A percentile compares a stretch with the other conserved stretches of the same genome.
Conservation (phyloP, 176 grass and related monocot genomes). For the Eragrostis nindensis region DNA sequence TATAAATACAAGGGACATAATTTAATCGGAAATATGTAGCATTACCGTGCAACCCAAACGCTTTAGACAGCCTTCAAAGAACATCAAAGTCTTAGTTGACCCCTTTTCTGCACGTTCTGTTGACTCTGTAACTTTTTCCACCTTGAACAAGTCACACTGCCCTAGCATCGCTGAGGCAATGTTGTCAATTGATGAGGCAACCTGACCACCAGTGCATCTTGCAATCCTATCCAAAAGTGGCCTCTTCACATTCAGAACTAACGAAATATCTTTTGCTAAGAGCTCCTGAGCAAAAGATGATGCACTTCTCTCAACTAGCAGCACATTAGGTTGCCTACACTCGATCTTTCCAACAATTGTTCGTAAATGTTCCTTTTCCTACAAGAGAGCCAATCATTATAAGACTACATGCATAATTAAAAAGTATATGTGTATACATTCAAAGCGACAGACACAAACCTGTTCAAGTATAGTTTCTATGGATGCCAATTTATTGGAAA, state of each 20-base stretch:
- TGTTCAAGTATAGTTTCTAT: conserved; percentile 80
- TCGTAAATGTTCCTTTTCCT: conserved; percentile 80
- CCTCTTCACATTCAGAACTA: conserved; percentile 91
- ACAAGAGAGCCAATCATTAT: conserved; percentile 36
- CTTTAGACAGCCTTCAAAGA: conserved; percentile 87
- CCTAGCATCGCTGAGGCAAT: conserved; percentile 66
- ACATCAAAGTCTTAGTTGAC: conserved; percentile 81
- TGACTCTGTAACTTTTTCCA: conserved; percentile 73
- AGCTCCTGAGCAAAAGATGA: conserved; percentile 89
- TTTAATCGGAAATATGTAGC: background rate
- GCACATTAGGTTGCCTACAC: conserved; percentile 70
- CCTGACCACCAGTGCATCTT: conserved; percentile 84
- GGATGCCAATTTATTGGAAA: conserved; percentile 77
- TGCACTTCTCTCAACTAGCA: conserved; percentile 89
- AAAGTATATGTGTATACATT: background rate
- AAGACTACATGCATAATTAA: conserved; percentile 7
- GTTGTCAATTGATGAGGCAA: conserved; percentile 79
- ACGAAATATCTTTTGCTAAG: conserved; percentile 82
- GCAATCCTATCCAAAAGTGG: conserved; percentile 86
- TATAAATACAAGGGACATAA: background rate
- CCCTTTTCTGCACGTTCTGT: conserved; percentile 49
- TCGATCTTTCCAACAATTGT: conserved; percentile 71
- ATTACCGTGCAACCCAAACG: conserved; percentile 96
- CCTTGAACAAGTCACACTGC: conserved; percentile 74
- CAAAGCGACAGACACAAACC: conserved; percentile 51